phyloP scores from a whole-genome alignment of 163 green algal species.

The Scenedesmus sp. region DNA sequence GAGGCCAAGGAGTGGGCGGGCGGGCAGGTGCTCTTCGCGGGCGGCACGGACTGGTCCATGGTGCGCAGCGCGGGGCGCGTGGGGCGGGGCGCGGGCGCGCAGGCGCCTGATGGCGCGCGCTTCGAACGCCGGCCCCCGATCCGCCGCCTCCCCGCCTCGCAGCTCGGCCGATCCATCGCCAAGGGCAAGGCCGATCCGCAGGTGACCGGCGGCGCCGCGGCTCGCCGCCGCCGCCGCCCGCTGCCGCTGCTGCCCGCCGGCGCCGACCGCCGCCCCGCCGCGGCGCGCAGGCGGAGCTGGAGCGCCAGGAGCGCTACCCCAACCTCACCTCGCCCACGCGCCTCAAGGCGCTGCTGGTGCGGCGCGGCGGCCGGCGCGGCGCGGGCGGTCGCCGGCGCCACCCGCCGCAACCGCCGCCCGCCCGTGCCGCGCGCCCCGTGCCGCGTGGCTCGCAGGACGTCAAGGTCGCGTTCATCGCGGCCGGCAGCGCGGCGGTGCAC shows the following conservation, averaged over 20 bases:
- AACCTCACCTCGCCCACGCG: slow-evolving; percentile 71
- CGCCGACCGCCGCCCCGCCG: neutral
- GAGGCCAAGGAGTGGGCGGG: too few relatives aligned
- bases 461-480: slow-evolving; percentile 79
- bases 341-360: slow-evolving; percentile 70
- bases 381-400: neutral
- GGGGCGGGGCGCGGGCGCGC: slow-evolving; percentile 16
- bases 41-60: slow-evolving; percentile 71
- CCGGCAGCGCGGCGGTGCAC: slow-evolving; percentile 77
- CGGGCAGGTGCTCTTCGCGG: slow-evolving; percentile 66
- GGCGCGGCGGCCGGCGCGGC: slow-evolving; percentile 4
- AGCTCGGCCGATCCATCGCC: slow-evolving; percentile 50
- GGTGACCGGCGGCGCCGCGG: neutral
- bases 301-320: slow-evolving; percentile 68
- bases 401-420: neutral
- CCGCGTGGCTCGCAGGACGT: slow-evolving; percentile 64
- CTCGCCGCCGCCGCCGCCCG: neutral
- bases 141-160: slow-evolving; percentile 9
- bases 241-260: neutral
- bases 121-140: neutral
- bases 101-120: slow-evolving; percentile 22
- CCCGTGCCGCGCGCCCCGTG: too few relatives aligned
- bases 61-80: slow-evolving; percentile 11
- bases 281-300: slow-evolving; percentile 61
- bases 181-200: slow-evolving; percentile 42